Base-by-base conservation (phyloP, 805 yeast species). In the Candida silvatica region DNA sequence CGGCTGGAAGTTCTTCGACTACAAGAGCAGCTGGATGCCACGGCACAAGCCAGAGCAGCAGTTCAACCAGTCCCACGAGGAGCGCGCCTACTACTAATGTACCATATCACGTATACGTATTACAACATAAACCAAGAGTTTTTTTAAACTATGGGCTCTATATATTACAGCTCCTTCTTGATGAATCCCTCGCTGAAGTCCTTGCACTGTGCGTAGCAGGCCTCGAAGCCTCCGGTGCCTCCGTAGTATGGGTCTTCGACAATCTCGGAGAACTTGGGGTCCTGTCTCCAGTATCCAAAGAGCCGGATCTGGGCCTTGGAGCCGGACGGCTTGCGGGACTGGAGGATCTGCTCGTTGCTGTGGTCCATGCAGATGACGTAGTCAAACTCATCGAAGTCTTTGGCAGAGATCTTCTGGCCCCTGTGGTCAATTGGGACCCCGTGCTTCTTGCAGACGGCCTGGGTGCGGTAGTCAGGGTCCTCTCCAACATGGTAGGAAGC, bases 171-270 rank as follows among this genome's bases (percentile, higher is more conserved):
- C 23, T 31, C 85, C 34, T 51, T 63, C 41, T 68, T 63, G 35
- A 88, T 49, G 43, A 88, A 82, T 41, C 75, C 77, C 44, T 79
- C 73, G 38, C 84, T 74, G 53, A 90, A 90, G 46, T 82, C 87
- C 8, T 62, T 51, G 34, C 87, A 67, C 52, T 88, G 97, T 37
- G 69, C 52, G 52, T 77, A 88, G 56, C 83, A 85, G 37, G 63
- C 67, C 55, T 85, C 92, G 52, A 88, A 88, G 2, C 96, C 95
- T 44, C 74, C 69, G 16, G 60, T 61, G 0, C 94, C 95, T 4
- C 97, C 97, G 51, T 88, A 90, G 56, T 90, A 88, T 1, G 97
- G 97, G 55, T 88, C 97, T 36, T 75, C 83, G 5, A 88, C 88
- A 23, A 83, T 73, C 24, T 57, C 64, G 15, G 64, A 64, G 40